These are phyloP conservation scores for Sporothrix schenckii DNA, from an alignment of 2,329 filamentous ascomycete species.

Conservation along the genomic window DNA sequence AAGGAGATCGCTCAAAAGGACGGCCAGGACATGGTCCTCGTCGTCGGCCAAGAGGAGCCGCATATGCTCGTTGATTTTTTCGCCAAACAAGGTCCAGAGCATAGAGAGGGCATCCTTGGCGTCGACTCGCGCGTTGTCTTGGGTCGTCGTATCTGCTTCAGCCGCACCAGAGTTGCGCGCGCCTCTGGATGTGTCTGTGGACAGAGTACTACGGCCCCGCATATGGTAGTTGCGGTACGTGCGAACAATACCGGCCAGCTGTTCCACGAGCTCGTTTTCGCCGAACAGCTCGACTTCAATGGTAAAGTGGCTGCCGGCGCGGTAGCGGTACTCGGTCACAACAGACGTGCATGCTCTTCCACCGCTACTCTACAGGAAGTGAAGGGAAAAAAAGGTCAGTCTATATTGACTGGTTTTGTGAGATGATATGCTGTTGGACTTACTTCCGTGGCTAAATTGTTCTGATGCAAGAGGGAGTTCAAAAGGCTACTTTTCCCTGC, in stretches of 20 bases:
- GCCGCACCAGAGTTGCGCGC: not conserved
- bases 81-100: slow-evolving; percentile 12
- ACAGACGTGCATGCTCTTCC: slow-evolving; percentile 7
- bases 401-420: not conserved
- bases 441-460: slow-evolving; percentile 4
- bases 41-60: not conserved
- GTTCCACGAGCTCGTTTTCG: slow-evolving; percentile 13
- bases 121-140: not conserved
- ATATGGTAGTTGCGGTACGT: slow-evolving; percentile 11
- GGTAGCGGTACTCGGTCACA: slow-evolving; percentile 8
- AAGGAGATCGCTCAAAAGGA: not conserved
- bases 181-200: not conserved
- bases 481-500: slow-evolving; percentile 9
- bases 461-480: slow-evolving; percentile 6
- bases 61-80: not conserved
- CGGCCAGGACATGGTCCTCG: not conserved
- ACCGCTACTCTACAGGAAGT: not conserved
- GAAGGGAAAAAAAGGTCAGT: not conserved
- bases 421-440: not conserved
- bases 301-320: slow-evolving; percentile 1
- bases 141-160: not conserved
- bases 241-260: slow-evolving; percentile 8
- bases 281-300: slow-evolving; percentile 12
- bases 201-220: not conserved
- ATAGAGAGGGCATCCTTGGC: not conserved